These are phyloP conservation scores for Austroboletus novae-zelandiae DNA, from an alignment of 1,284 basidiomycete species.

Conservation along the genomic window DNA sequence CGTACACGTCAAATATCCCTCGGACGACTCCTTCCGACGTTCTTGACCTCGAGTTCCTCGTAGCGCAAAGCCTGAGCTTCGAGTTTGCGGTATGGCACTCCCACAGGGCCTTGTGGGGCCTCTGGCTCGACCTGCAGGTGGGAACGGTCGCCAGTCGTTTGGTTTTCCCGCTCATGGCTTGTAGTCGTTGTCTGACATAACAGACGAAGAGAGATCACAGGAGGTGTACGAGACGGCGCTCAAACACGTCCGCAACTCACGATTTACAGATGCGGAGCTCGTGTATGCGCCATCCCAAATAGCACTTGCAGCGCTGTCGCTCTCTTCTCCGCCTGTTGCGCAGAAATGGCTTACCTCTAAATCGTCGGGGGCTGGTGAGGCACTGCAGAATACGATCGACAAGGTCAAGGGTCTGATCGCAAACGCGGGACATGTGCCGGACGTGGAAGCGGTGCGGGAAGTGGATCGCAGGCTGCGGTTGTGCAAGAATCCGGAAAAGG, in stretches of 20 bases:
- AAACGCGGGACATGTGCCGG: conserved; percentile 58
- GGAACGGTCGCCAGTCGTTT: conserved; percentile 14
- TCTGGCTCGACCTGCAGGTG: conserved; percentile 90
- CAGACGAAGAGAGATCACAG: conserved; percentile 41
- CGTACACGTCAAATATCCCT: conserved; percentile 79
- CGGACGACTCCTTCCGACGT: conserved; percentile 81
- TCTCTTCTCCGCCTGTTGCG: conserved; percentile 62
- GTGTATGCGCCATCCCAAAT: conserved; percentile 93
- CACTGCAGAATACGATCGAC: conserved; percentile 43
- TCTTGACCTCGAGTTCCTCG: conserved; percentile 90
- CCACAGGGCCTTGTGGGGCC: conserved; percentile 86
- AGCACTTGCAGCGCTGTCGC: conserved; percentile 78
- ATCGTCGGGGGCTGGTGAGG: conserved; percentile 25
- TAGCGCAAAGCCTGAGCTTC: conserved; percentile 90
- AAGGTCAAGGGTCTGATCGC: conserved; percentile 59
- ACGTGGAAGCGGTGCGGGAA: conserved; percentile 81
- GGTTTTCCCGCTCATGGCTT: conserved; percentile 11
- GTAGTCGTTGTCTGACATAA: conserved; percentile 51
- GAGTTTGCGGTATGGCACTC: conserved; percentile 93
- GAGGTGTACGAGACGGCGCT: conserved; percentile 60
- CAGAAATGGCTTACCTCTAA: conserved; percentile 64
- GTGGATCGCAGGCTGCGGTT: conserved; percentile 81
- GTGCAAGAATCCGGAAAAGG: conserved; percentile 93
- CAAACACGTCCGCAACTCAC: conserved; percentile 63
- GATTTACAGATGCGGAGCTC: conserved; percentile 90